Evolutionary conservation across 345 rosid genomes (phyloP), one percentile per base, ranked within the genome.

Genomic region (Anastatica hierochuntica): DNA sequence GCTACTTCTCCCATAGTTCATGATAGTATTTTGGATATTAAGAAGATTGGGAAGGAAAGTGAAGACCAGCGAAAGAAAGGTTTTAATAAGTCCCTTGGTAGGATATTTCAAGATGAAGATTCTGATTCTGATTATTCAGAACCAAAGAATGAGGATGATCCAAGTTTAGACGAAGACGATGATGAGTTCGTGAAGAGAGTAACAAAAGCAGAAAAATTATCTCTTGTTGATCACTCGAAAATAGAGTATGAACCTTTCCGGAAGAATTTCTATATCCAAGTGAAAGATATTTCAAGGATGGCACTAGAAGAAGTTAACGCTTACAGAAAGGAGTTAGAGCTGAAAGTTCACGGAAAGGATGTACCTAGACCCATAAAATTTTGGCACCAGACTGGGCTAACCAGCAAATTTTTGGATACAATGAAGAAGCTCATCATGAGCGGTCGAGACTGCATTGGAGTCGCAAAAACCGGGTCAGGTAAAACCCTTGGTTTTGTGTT

Each of bases 391-490:
- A 85, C 83, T 54, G 97, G 97, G 5, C 79, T 85, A 3, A 72
- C 88, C n/a, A 83, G 66, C 63, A 88, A 78, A 74, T 57, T 81
- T 21, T 52, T 88, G 79, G 92, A 83, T 72, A 83, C 64, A 2
- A 72, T 85, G 57, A 88, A 74, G 82, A 88, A 88, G 67, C 83
- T 76, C 48, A 85, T 89, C 38, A 85, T 85, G 97, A 89, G 87
- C 46, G 97, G 95, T 46, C 74, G 92, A 63, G 97, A 89, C 66
- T 89, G 97, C 72, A 89, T 89, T 49, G 97, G 97, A 13, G 10
- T 89, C 65, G 97, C 92, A 14, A 85, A 83, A 72, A 89, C 95
- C 7, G 92, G 95, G 30, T 89, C 97, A 7, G 97, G 97, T 7
- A 89, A 88, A 56, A 88, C 92, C 63, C 85, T 88, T 48, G 95